These are phyloP conservation scores for Globisporangium polare DNA, from an alignment of 352 stramenopile genomes.

Conservation along the genomic window DNA sequence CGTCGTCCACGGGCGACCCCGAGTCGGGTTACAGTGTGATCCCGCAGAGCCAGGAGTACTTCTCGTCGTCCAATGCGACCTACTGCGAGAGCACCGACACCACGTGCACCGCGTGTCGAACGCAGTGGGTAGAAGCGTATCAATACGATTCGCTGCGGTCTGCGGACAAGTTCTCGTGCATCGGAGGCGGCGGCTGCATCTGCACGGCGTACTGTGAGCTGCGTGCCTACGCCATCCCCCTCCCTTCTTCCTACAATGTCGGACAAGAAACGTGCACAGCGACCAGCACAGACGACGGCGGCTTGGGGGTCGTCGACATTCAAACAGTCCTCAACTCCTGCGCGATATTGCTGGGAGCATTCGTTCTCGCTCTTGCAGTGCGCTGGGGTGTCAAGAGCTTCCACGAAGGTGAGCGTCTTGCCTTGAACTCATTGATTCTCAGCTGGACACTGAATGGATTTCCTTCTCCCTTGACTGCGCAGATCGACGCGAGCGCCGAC, in stretches of 20 bases:
- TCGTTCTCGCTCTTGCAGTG: not conserved
- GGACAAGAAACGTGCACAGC: not conserved
- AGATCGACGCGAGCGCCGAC: not conserved
- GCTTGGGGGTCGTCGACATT: not conserved
- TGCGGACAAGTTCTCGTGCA: constrained; percentile 19
- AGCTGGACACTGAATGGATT: not conserved
- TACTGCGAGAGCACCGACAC: constrained; percentile 33
- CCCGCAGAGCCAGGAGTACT: constrained; percentile 28
- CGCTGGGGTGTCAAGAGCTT: not conserved
- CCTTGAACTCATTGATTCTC: not conserved
- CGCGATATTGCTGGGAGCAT: not conserved
- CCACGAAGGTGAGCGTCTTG: not conserved
- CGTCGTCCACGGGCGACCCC: not conserved
- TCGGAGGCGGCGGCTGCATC: constrained; percentile 33
- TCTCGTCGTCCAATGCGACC: constrained; percentile 24
- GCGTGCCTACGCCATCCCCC: not conserved
- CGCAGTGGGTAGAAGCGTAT: constrained; percentile 16
- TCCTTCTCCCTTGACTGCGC: not conserved
- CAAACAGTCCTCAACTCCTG: not conserved
- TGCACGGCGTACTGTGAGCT: constrained; percentile 35
- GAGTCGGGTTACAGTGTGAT: constrained; percentile 29
- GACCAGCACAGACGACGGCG: not conserved
- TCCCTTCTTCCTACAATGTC: not conserved
- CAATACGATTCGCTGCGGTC: constrained; percentile 10
- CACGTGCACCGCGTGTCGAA: constrained; percentile 20